Evolutionary conservation across 2,329 filamentous ascomycete species (phyloP).

Genomic region (Trichoderma koningiopsis): DNA sequence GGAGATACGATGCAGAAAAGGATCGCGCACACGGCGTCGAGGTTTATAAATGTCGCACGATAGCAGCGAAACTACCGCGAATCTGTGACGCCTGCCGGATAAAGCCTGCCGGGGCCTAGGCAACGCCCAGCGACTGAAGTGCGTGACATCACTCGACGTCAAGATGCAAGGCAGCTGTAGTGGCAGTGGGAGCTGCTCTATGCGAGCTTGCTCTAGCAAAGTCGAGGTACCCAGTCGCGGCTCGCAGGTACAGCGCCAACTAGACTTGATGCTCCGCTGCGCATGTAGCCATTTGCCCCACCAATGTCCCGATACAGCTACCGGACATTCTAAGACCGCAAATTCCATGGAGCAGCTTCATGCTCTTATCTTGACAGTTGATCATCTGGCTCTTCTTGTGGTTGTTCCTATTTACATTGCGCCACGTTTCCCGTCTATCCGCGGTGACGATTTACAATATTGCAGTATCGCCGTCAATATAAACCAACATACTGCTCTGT

Average conservation of each 20-base stretch:
- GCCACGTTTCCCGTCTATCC: neutral
- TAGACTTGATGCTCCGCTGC: neutral
- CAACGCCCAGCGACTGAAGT: neutral
- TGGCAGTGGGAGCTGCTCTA: neutral
- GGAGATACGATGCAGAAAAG: neutral
- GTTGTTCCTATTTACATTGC: neutral
- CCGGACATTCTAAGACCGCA: neutral
- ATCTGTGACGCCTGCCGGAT: neutral
- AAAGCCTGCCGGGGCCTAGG: constrained; percentile 4
- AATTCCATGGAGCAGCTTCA: neutral
- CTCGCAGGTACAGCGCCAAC: neutral
- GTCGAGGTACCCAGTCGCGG: neutral
- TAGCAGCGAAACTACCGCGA: neutral
- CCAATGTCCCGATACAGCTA: constrained; percentile 7
- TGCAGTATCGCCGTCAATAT: neutral
- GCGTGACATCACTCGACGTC: constrained; percentile 24
- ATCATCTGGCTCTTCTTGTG: neutral
- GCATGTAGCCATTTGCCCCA: constrained; percentile 10
- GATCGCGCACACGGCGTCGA: neutral
- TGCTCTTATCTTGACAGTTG: neutral
- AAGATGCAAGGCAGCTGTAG: neutral
- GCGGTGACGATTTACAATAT: neutral
- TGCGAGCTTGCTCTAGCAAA: neutral
- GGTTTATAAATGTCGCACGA: constrained; percentile 21
- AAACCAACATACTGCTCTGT: neutral